phyloP scores from a whole-genome alignment of 2,329 filamentous ascomycete genomes.

The Epichloe bromicola region DNA sequence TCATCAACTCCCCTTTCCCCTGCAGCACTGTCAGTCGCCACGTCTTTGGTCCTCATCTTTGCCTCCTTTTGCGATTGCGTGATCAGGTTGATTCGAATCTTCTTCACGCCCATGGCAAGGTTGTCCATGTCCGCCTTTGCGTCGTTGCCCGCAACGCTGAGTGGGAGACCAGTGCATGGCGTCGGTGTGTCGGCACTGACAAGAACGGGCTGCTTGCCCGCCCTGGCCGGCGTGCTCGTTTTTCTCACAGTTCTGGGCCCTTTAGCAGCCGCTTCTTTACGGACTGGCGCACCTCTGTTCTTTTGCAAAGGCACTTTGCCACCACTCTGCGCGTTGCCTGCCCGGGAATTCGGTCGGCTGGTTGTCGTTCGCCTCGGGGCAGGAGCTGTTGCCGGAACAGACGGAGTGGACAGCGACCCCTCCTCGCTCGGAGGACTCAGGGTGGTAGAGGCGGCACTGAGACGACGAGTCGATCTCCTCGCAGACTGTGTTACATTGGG shows the following conservation, averaged over 20 bases:
- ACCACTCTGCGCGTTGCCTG: slow-evolving; percentile 22
- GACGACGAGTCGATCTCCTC: slow-evolving; percentile 30
- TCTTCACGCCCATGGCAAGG: slow-evolving; percentile 46
- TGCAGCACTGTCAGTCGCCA: not conserved
- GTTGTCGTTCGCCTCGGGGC: slow-evolving; percentile 20
- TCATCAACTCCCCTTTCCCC: not conserved
- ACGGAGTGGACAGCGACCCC: slow-evolving; percentile 4
- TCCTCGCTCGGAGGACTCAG: slow-evolving; percentile 13
- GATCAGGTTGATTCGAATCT: slow-evolving; percentile 48
- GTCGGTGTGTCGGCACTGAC: slow-evolving; percentile 7
- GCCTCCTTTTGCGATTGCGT: slow-evolving; percentile 46
- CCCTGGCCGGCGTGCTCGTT: slow-evolving; percentile 12
- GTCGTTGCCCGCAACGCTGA: slow-evolving; percentile 6
- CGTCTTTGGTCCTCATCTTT: slow-evolving; percentile 21
- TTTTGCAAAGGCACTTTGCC: slow-evolving; percentile 44
- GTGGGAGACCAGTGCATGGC: slow-evolving; percentile 3
- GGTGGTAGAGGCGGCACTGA: slow-evolving; percentile 34
- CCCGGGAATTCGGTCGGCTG: slow-evolving; percentile 11
- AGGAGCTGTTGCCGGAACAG: slow-evolving; percentile 1
- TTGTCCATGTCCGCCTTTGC: slow-evolving; percentile 34
- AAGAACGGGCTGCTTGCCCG: slow-evolving; percentile 7
- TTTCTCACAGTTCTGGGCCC: slow-evolving; percentile 26
- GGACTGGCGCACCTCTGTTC: slow-evolving; percentile 34
- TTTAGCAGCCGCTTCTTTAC: slow-evolving; percentile 25
- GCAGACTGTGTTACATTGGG: slow-evolving; percentile 13